Conservation (phyloP, 2,329 filamentous ascomycete genomes). For the Dactylonectria macrodidyma region DNA sequence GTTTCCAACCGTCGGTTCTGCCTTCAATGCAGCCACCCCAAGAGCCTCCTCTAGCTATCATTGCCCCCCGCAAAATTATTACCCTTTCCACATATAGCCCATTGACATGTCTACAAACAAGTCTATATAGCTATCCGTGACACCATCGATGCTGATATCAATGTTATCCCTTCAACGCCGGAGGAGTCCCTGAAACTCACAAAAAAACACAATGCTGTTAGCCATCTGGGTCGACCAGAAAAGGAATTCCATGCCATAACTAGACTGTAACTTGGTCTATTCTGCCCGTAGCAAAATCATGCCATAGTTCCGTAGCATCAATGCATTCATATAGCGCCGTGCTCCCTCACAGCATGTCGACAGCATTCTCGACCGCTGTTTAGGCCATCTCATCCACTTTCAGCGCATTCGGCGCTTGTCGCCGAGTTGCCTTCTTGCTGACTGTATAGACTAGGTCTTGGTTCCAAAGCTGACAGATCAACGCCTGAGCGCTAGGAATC, state of each 20-base stretch:
- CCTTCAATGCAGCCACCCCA: neutral
- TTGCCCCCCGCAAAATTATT: neutral
- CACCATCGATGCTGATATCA: conserved; percentile 22
- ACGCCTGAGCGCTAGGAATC: conserved; percentile 77
- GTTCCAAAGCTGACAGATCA: conserved; percentile 80
- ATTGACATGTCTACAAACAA: conserved; percentile 23
- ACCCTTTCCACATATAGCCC: neutral
- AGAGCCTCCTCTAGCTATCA: conserved; percentile 5
- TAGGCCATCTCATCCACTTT: conserved; percentile 63
- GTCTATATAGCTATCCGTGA: conserved; percentile 20
- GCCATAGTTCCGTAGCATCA: conserved; percentile 1
- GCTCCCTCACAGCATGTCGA: neutral
- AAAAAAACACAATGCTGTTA: conserved; percentile 12
- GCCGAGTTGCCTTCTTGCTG: conserved; percentile 76
- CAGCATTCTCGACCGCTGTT: conserved; percentile 6
- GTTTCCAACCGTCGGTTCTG: conserved; percentile 24
- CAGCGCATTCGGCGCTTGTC: conserved; percentile 61
- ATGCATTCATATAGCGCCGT: neutral
- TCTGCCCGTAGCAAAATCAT: conserved; percentile 4
- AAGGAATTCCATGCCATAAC: conserved; percentile 12
- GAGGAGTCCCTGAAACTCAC: conserved; percentile 9
- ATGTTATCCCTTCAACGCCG: conserved; percentile 25
- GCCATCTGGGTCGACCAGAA: conserved; percentile 15
- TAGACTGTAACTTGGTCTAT: neutral
- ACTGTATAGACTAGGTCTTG: conserved; percentile 79